Conservation (phyloP, 768 basidiomycete genomes). For the Ramaria rubella region DNA sequence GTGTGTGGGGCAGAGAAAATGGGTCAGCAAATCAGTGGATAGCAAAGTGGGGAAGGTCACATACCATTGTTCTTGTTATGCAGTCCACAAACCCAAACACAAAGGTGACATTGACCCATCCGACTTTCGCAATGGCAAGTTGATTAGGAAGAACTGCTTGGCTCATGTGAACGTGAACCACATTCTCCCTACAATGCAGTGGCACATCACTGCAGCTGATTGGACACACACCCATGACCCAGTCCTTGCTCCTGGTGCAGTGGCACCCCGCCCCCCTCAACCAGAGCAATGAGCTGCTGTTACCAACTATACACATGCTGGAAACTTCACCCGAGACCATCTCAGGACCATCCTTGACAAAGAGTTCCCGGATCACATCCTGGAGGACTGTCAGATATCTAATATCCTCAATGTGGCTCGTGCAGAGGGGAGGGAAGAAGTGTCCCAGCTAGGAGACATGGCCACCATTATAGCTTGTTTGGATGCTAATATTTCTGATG, state of each 20-base stretch:
- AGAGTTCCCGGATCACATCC: neutral
- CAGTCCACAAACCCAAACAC: conserved; percentile 11
- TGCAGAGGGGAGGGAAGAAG: neutral
- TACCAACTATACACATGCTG: conserved; percentile 15
- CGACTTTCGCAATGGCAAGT: conserved; percentile 17
- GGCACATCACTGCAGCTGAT: too few species aligned
- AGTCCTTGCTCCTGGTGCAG: too few species aligned
- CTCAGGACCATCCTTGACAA: conserved; percentile 8
- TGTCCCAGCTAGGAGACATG: neutral
- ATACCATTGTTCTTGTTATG: conserved; percentile 18
- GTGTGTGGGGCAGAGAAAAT: neutral
- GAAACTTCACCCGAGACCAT: conserved; percentile 11
- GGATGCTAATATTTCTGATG: neutral
- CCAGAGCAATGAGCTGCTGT: neutral
- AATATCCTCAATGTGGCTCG: conserved; percentile 1
- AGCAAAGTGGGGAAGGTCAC: conserved; percentile 15
- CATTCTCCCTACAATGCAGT: conserved; percentile 17
- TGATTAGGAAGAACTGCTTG: conserved; percentile 16
- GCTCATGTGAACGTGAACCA: conserved; percentile 21
- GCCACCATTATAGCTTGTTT: neutral
- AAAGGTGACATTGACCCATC: conserved; percentile 15
- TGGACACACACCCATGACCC: too few species aligned
- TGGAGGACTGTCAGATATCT: conserved; percentile 2
- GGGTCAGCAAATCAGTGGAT: neutral
- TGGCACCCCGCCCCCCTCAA: conserved; percentile 11